Base-by-base conservation (phyloP, 2,329 filamentous ascomycete species). In the Fusarium xylarioides region DNA sequence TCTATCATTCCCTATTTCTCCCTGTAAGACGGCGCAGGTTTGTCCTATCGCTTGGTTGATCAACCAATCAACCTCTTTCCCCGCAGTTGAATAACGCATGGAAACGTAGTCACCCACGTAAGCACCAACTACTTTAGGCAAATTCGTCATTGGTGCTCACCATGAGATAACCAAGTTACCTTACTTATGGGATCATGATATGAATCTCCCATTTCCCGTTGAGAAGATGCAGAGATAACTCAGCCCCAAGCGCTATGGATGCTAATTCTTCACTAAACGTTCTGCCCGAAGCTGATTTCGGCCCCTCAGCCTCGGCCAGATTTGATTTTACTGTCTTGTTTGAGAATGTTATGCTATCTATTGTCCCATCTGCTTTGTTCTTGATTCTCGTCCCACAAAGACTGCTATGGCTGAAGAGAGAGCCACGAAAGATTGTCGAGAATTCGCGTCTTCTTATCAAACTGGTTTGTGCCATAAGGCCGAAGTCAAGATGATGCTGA, bases 311-410 rank as follows among this genome's bases (percentile, higher is more conserved):
- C 44, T 58, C 60, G 4, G 62, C 44, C 11, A 57, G 63, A 40
- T 70, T 70, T 52, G 67, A 70, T 28, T 70, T 68, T 42, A 68
- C 64, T 6, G 42, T 68, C 19, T 26, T 50, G 16, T 68, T 70
- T 16, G 64, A 70, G 26, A 64, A 64, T 43, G 26, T 43, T 16
- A 42, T 70, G 5, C 37, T 70, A 9, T 68, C 64, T 2, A 68
- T 70, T 34, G 15, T 68, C 6, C 67, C 67, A 2, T 70, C 67
- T 18, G 28, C 54, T 23, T 32, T 70, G 12, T 68, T 68, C 38
- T 63, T 66, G 15, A 15, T 58, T n/a, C 50, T 66, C 3, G 61
- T 26, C 4, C 63, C 63, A 1, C 63, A 66, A 19, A 53, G 63
- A 23, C 28, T 66, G 0, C 23, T 66, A 18, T 66, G 60, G 63